A percentile compares a stretch with the other conserved stretches of the same genome.
Evolutionary conservation across 1,139 yeast species (phyloP).

Genomic region (Debaryomyces sp.): DNA sequence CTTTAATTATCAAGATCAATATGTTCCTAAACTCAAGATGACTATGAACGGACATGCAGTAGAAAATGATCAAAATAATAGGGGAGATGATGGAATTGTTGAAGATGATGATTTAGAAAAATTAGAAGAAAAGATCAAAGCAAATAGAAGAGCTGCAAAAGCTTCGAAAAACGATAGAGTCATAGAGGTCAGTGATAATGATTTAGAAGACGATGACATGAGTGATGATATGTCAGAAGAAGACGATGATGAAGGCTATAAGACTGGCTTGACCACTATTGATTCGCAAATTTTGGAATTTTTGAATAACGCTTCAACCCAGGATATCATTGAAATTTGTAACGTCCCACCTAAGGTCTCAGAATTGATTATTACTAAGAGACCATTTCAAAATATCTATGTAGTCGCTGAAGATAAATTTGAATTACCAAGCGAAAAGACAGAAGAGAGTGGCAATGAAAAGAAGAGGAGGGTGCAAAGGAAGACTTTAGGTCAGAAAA

Average conservation of each 20-base stretch:
- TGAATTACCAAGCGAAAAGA: conserved; percentile 23
- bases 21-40: conserved; percentile 12
- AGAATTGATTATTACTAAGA: conserved; percentile 53
- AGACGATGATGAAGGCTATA: conserved; percentile 38
- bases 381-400: conserved; percentile 70
- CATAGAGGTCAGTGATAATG: conserved; percentile 46
- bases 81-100: conserved; percentile 15
- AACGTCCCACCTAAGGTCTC: conserved; percentile 73
- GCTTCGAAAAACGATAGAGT: conserved; percentile 15
- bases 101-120: conserved; percentile 42
- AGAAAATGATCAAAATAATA: conserved; percentile 7
- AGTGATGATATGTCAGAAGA: conserved; percentile 45
- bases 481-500: conserved; percentile 72
- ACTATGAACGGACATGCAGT: conserved; percentile 12
- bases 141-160: conserved; percentile 30
- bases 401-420: conserved; percentile 61
- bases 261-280: conserved; percentile 49
- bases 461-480: conserved; percentile 40
- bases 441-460: conserved; percentile 20
- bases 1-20: conserved; percentile 16
- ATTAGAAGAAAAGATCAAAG: conserved; percentile 41
- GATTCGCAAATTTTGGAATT: conserved; percentile 75
- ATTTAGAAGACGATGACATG: conserved; percentile 38
- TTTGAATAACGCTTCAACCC: conserved; percentile 72
- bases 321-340: conserved; percentile 81